These are phyloP conservation scores for Lactarius tabidus DNA, from an alignment of 768 basidiomycete species.

Conservation along the genomic window DNA sequence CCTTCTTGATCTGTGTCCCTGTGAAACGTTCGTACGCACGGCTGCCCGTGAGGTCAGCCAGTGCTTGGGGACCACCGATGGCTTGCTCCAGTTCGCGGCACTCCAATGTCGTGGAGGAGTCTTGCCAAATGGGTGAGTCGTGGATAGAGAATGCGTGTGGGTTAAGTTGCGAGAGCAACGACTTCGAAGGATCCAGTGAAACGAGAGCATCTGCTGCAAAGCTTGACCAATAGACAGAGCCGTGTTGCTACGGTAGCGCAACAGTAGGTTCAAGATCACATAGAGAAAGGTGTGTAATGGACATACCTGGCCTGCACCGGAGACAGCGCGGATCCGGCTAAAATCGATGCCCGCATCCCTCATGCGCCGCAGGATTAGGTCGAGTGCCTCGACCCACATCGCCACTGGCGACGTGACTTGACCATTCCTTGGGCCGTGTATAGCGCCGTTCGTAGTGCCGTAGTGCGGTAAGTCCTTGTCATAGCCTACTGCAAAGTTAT, in stretches of 20 bases:
- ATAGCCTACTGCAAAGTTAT: constrained; percentile 73
- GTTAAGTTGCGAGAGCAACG: constrained; percentile 56
- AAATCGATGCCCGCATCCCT: constrained; percentile 57
- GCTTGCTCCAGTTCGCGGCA: constrained; percentile 63
- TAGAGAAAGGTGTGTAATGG: not conserved
- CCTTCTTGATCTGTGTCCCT: constrained; percentile 77
- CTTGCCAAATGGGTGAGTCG: constrained; percentile 85
- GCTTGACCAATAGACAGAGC: constrained; percentile 77
- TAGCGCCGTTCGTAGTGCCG: constrained; percentile 61
- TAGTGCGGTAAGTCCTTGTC: constrained; percentile 73
- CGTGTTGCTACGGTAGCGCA: constrained; percentile 60
- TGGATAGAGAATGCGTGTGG: constrained; percentile 63
- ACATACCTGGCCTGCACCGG: constrained; percentile 74
- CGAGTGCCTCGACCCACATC: constrained; percentile 86
- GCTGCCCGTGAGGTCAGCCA: constrained; percentile 77
- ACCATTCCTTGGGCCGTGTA: constrained; percentile 59
- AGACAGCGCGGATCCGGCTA: constrained; percentile 54
- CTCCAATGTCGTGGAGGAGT: constrained; percentile 77
- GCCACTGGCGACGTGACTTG: constrained; percentile 76
- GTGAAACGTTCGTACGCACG: constrained; percentile 88
- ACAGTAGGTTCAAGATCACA: constrained; percentile 1
- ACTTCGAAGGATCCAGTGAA: constrained; percentile 46
- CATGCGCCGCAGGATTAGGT: constrained; percentile 65
- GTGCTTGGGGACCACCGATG: constrained; percentile 63
- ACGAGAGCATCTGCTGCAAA: constrained; percentile 50